phyloP scores from a whole-genome alignment of 179 eudicot species.

The Nepenthes alata region DNA sequence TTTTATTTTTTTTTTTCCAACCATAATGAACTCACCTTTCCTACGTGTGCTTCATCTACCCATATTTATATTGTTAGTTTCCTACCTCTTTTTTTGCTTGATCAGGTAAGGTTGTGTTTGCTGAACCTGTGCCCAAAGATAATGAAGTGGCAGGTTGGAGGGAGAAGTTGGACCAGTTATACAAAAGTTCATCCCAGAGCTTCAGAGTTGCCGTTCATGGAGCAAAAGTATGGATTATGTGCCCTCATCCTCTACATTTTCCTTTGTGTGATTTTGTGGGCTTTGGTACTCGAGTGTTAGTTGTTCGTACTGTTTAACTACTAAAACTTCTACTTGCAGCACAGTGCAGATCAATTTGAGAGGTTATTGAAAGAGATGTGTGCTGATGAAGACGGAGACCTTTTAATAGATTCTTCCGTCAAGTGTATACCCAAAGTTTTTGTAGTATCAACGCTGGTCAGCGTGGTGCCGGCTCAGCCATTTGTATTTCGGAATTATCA shows the following conservation, averaged over 20 bases:
- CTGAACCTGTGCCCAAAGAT: conserved; percentile 83
- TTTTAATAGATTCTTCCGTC: conserved; percentile 86
- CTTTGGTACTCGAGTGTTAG: not conserved
- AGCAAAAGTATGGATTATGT: conserved; percentile 60
- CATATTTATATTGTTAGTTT: conserved; percentile 2
- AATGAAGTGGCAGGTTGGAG: conserved; percentile 95
- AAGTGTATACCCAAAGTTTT: conserved; percentile 82
- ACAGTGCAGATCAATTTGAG: conserved; percentile 99
- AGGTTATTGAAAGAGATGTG: conserved; percentile 92
- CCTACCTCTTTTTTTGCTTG: conserved; percentile 9
- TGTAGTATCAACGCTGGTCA: conserved; percentile 88
- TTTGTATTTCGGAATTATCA: conserved; percentile 95
- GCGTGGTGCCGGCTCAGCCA: conserved; percentile 87
- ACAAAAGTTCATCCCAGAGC: conserved; percentile 96
- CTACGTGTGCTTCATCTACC: not conserved
- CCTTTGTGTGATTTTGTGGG: not conserved
- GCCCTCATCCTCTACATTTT: not conserved
- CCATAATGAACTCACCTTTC: too few relatives aligned
- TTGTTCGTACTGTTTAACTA: not conserved
- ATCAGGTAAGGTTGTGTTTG: conserved; percentile 91
- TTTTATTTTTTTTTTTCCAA: too few relatives aligned
- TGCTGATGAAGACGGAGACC: conserved; percentile 93
- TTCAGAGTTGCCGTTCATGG: conserved; percentile 98
- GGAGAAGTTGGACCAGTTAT: conserved; percentile 93
- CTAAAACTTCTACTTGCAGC: conserved; percentile 46